Conservation (phyloP, 1,284 basidiomycete genomes). For the Puccinia hordei region DNA sequence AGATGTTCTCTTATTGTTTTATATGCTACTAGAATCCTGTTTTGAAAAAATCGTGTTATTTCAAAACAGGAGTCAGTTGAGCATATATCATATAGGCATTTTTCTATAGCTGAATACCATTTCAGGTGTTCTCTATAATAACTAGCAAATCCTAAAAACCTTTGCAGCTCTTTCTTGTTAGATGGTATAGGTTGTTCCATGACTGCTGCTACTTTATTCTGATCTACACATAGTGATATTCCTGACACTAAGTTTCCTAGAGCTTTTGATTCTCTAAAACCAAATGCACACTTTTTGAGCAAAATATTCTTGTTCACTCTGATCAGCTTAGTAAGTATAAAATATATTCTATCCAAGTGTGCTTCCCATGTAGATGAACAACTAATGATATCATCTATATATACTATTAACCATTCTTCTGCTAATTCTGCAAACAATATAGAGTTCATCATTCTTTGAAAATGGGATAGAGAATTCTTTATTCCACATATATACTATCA, state of each 20-base stretch:
- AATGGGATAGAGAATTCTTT: no score
- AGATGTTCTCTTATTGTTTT: background rate
- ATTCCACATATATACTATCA: no score
- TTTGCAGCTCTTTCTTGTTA: no score
- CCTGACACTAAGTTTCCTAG: no score
- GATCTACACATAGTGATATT: no score
- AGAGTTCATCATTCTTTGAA: no score
- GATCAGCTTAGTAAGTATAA: background rate
- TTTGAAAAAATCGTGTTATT: no score
- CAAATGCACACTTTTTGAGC: no score
- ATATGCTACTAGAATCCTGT: background rate
- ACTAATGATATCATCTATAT: conserved; percentile 27
- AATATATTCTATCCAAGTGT: background rate
- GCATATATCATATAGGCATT: background rate
- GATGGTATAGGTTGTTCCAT: no score
- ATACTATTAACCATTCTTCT: background rate
- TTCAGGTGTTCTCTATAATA: conserved; percentile 20
- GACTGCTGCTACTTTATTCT: no score
- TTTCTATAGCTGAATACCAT: background rate
- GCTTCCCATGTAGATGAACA: background rate
- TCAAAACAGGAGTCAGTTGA: background rate
- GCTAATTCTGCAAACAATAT: conserved; percentile 7
- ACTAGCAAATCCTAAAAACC: no score
- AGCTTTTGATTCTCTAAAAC: background rate
- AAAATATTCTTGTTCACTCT: conserved; percentile 4